Evolutionary conservation across 306 rosid species (phyloP).

Genomic region (Arachis stenosperma): DNA sequence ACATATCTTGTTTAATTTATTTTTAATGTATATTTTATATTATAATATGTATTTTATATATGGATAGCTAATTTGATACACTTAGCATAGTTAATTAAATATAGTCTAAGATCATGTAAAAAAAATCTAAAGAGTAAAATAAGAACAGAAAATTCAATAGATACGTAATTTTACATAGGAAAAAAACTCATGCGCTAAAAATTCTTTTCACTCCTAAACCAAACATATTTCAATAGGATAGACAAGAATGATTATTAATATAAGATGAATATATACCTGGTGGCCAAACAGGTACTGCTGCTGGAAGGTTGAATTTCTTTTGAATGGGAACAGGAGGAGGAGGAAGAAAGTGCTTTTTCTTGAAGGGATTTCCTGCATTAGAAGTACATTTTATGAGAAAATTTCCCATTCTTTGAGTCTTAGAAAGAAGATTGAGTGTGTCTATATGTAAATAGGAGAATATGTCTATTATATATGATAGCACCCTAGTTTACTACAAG

Average conservation of each 20-base stretch:
- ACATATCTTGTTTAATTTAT: too few species aligned
- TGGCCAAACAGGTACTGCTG: conserved; percentile 48
- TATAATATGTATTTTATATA: too few species aligned
- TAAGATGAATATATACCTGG: conserved; percentile 36
- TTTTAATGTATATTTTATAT: too few species aligned
- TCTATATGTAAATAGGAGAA: background rate
- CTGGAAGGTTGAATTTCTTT: conserved; percentile 64
- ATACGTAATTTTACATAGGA: too few species aligned
- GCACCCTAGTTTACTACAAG: conserved; percentile 37
- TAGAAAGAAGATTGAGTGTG: background rate
- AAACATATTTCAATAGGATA: background rate
- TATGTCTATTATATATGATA: background rate
- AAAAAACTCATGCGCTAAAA: too few species aligned
- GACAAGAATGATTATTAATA: background rate
- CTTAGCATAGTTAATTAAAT: too few species aligned
- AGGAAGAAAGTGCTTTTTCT: conserved; percentile 8
- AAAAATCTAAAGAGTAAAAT: too few species aligned
- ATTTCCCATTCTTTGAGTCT: conserved; percentile 49
- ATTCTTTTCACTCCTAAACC: too few species aligned
- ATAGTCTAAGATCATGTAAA: too few species aligned
- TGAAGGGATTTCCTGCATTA: conserved; percentile 35
- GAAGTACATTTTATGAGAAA: conserved; percentile 14
- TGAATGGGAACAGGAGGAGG: conserved; percentile 47
- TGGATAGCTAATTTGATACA: too few species aligned
- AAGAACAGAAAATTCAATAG: too few species aligned